Evolutionary conservation across 2,329 filamentous ascomycete genomes (phyloP).

Genomic region (Aspergillus sp.): DNA sequence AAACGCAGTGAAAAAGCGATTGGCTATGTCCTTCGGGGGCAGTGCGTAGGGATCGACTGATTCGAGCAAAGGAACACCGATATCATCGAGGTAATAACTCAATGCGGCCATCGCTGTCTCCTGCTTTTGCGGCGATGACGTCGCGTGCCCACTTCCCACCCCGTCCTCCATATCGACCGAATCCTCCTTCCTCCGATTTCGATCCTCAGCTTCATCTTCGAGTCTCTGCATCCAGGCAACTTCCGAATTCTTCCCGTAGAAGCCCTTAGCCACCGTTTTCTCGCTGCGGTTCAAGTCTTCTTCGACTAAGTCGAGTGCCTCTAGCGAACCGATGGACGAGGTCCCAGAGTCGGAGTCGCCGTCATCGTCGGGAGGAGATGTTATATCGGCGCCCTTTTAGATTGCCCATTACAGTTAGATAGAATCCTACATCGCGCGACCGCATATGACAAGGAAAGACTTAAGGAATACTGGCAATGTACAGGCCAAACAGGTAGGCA

Average conservation of each 20-base stretch:
- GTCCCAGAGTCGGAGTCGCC: constrained; percentile 25
- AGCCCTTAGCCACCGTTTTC: constrained; percentile 39
- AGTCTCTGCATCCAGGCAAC: constrained; percentile 46
- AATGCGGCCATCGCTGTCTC: constrained; percentile 28
- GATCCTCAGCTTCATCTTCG: constrained; percentile 30
- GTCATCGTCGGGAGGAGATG: constrained; percentile 6
- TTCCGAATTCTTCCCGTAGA: constrained; percentile 48
- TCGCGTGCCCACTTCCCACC: not conserved
- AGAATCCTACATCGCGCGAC: too few relatives aligned
- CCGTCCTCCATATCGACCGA: not conserved
- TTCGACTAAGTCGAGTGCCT: constrained; percentile 43
- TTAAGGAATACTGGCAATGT: too few relatives aligned
- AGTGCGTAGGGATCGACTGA: constrained; percentile 39
- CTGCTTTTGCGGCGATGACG: constrained; percentile 5
- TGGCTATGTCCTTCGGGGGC: constrained; percentile 39
- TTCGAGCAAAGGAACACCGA: constrained; percentile 37
- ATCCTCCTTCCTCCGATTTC: constrained; percentile 14
- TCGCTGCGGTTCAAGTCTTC: constrained; percentile 45
- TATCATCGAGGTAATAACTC: constrained; percentile 45
- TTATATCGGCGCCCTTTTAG: not conserved
- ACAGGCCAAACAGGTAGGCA: not conserved
- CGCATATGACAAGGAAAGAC: too few relatives aligned
- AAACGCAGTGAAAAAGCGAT: constrained; percentile 42
- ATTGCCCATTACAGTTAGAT: not conserved
- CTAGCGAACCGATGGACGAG: constrained; percentile 40